Evolutionary conservation across 768 basidiomycete genomes (phyloP).

Genomic region (Trametes elegans): DNA sequence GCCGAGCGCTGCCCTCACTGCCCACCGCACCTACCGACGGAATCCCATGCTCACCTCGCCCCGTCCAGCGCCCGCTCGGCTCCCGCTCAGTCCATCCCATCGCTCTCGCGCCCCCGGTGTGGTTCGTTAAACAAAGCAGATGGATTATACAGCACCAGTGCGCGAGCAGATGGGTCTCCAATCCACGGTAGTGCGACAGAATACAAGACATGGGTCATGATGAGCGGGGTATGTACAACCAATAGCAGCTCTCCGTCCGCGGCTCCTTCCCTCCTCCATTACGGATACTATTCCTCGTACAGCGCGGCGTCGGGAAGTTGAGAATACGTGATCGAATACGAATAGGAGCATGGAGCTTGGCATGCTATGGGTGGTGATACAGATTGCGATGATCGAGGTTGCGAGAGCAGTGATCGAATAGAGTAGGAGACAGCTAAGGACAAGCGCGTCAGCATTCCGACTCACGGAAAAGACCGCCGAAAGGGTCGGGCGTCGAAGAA

Average conservation of each 20-base stretch:
- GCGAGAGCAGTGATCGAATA: slow-evolving; percentile 22
- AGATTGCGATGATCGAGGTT: slow-evolving; percentile 26
- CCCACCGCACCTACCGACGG: not conserved
- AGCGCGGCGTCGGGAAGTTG: slow-evolving; percentile 14
- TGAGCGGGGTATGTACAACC: slow-evolving; percentile 24
- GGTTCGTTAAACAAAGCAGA: slow-evolving; percentile 10
- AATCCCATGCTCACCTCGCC: not conserved
- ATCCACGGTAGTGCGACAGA: slow-evolving; percentile 13
- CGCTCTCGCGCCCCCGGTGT: too few relatives aligned
- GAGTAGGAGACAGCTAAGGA: slow-evolving; percentile 15
- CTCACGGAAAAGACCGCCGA: not conserved
- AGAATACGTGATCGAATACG: slow-evolving; percentile 19
- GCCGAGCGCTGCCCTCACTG: not conserved
- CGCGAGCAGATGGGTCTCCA: slow-evolving; percentile 7
- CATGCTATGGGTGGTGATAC: slow-evolving; percentile 29
- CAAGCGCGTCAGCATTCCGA: slow-evolving; percentile 14
- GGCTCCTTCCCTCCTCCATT: slow-evolving; percentile 14
- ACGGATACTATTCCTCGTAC: slow-evolving; percentile 8
- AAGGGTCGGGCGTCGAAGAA: not conserved
- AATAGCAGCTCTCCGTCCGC: slow-evolving; percentile 10
- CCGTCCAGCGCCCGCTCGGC: not conserved
- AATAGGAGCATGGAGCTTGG: slow-evolving; percentile 15
- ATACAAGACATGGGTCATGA: slow-evolving; percentile 15
- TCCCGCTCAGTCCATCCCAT: not conserved
- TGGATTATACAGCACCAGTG: slow-evolving; percentile 1